Evolutionary conservation across 352 stramenopile species (phyloP).

Genomic region (Globisporangium carolinianum): DNA sequence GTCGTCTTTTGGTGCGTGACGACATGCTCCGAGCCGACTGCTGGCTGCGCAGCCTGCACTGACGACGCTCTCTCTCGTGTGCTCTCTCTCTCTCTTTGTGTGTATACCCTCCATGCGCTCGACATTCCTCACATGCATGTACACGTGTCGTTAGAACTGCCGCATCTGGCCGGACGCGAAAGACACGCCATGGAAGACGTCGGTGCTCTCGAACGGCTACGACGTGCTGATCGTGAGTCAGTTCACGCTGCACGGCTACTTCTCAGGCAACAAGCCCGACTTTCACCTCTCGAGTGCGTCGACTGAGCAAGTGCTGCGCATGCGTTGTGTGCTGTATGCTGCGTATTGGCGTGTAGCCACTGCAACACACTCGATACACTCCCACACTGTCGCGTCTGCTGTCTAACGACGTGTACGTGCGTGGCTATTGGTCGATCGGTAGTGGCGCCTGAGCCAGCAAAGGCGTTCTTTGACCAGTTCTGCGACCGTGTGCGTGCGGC

Average conservation of each 20-base stretch:
- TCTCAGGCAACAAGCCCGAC: slow-evolving; percentile 81
- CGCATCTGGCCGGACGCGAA: slow-evolving; percentile 69
- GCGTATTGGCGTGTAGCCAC: too few relatives aligned
- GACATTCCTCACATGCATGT: background rate
- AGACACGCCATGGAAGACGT: slow-evolving; percentile 52
- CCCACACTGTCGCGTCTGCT: background rate
- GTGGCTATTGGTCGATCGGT: background rate
- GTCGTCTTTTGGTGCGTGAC: slow-evolving; percentile 51
- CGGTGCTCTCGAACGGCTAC: slow-evolving; percentile 49
- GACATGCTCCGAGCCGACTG: too few relatives aligned
- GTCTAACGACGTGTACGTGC: background rate
- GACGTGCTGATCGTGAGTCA: slow-evolving; percentile 86
- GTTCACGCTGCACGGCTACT: slow-evolving; percentile 80
- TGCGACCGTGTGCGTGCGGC: slow-evolving; percentile 53
- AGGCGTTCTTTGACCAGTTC: slow-evolving; percentile 73
- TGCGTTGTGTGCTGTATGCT: background rate
- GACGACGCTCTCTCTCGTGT: too few relatives aligned
- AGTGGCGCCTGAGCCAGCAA: slow-evolving; percentile 65
- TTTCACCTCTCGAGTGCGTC: slow-evolving; percentile 80
- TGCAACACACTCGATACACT: too few relatives aligned
- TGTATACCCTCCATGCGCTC: background rate
- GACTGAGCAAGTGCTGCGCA: too few relatives aligned
- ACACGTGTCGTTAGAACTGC: slow-evolving; percentile 40
- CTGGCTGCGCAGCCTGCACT: too few relatives aligned
- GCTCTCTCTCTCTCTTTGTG: background rate